These are phyloP conservation scores for Coccomyxa sp. DNA, from an alignment of 139 green algal species.

Conservation along the genomic window DNA sequence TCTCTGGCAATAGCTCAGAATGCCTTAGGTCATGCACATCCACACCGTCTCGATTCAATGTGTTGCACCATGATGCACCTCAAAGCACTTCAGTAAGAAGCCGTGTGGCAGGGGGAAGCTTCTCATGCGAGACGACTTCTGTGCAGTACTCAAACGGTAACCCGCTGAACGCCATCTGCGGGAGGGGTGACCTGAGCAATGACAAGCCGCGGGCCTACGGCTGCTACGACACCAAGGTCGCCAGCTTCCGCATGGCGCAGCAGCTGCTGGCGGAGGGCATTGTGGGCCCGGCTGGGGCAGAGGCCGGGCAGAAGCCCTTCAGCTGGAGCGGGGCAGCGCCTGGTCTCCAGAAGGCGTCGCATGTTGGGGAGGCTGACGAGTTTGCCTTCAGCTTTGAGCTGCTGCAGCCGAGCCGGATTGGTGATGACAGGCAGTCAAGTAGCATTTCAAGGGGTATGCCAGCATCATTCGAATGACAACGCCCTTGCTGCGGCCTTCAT, in stretches of 20 bases:
- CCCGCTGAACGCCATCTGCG: slow-evolving; percentile 51
- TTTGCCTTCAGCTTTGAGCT: slow-evolving; percentile 48
- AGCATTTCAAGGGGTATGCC: too few species aligned
- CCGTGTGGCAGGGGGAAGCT: not conserved
- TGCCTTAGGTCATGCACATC: not conserved
- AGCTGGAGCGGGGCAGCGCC: slow-evolving; percentile 20
- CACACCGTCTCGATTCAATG: not conserved
- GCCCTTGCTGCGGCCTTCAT: too few species aligned
- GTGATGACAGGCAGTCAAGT: too few species aligned
- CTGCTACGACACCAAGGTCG: slow-evolving; percentile 69
- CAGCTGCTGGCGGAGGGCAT: slow-evolving; percentile 28
- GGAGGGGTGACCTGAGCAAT: slow-evolving; percentile 52
- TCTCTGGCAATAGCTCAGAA: not conserved
- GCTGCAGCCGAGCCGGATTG: slow-evolving; percentile 18
- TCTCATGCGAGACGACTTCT: not conserved
- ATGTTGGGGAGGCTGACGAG: slow-evolving; percentile 30
- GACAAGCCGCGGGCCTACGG: slow-evolving; percentile 33
- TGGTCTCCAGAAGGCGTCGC: slow-evolving; percentile 17
- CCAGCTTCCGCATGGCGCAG: slow-evolving; percentile 37
- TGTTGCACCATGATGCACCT: not conserved
- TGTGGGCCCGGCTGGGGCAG: not conserved
- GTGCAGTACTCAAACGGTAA: slow-evolving; percentile 15
- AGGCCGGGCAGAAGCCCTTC: slow-evolving; percentile 28
- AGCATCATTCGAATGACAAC: too few species aligned
- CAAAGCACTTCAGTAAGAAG: not conserved